Evolutionary conservation across 768 basidiomycete species (phyloP), one percentile per base, ranked within the genome.

Genomic region (Glaciozyma martinii): DNA sequence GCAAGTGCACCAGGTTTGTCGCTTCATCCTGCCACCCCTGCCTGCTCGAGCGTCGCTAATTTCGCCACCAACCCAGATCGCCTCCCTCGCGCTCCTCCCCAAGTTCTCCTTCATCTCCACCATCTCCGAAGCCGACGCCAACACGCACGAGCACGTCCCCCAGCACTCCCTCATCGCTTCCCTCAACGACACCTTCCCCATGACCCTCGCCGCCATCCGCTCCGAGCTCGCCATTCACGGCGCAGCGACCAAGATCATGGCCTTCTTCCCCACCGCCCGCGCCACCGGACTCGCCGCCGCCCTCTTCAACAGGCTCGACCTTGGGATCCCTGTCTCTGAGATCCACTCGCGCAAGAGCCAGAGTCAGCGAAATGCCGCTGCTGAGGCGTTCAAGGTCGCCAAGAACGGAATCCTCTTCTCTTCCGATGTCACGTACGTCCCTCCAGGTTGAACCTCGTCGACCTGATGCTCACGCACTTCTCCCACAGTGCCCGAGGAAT

Each of bases 221-320:
- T 79, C 81, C 33, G 73, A 9, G 70, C 74, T 61, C 75, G 77
- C 71, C 67, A 70, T 43, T 40, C 65, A 66, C 49, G 72, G 63
- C 25, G 54, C 66, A 6, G 66, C 59, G 1, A 54, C 79, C 50
- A 82, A 81, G 63, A 73, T 79, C 21, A 86, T 86, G 74, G 78
- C 82, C 2, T 86, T 86, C 77, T 80, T 83, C 59, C 82, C 84
- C 25, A 86, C 85, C n/a, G 84, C 85, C 10, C 80, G 83, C 60
- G 82, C 82, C 13, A 82, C 83, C 2, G 78, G 77, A 10, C 75
- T 83, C 50, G 74, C 80, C n/a, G 70, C 68, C 46, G 71, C 76
- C 53, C 62, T 81, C 70, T 62, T 73, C 67, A 75, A 75, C 50
- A 50, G 60, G 27, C 50, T 66, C n/a, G 62, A 47, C 46, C 57